phyloP scores from a whole-genome alignment of 163 green algal genomes.

The Trebouxia gelatinosa region DNA sequence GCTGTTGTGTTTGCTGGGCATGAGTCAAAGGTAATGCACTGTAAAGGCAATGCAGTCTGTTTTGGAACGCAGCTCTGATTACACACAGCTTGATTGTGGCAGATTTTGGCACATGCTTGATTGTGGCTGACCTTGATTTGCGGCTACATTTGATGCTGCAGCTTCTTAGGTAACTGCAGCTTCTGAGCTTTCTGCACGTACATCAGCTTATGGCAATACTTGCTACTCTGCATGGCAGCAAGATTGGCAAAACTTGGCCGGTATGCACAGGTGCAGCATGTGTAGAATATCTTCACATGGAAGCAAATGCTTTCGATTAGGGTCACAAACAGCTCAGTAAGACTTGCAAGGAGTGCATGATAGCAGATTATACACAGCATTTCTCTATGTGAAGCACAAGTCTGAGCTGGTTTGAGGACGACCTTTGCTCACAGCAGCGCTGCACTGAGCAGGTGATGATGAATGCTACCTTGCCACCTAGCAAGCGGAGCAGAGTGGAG shows the following conservation, averaged over 20 bases:
- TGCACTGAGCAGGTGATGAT: conserved; percentile 73
- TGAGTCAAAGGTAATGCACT: conserved; percentile 76
- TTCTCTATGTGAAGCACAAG: background rate
- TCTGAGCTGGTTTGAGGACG: background rate
- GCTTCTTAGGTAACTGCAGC: too few species aligned
- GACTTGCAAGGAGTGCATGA: background rate
- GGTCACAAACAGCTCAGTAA: background rate
- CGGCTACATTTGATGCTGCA: too few species aligned
- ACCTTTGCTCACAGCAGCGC: too few species aligned
- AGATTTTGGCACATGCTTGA: background rate
- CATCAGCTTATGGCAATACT: background rate
- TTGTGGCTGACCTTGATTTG: background rate
- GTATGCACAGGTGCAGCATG: background rate
- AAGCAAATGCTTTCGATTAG: background rate
- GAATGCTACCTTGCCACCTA: conserved; percentile 80
- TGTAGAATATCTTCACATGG: background rate
- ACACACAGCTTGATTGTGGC: background rate
- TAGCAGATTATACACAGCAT: background rate
- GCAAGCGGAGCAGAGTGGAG: conserved; percentile 84
- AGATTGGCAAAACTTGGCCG: too few species aligned
- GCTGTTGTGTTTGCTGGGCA: conserved; percentile 85
- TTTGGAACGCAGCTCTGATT: too few species aligned
- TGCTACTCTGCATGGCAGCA: too few species aligned
- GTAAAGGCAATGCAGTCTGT: background rate
- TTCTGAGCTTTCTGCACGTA: background rate